phyloP scores from a whole-genome alignment of 2,329 filamentous ascomycete genomes.

The Colletotrichum trifolii region DNA sequence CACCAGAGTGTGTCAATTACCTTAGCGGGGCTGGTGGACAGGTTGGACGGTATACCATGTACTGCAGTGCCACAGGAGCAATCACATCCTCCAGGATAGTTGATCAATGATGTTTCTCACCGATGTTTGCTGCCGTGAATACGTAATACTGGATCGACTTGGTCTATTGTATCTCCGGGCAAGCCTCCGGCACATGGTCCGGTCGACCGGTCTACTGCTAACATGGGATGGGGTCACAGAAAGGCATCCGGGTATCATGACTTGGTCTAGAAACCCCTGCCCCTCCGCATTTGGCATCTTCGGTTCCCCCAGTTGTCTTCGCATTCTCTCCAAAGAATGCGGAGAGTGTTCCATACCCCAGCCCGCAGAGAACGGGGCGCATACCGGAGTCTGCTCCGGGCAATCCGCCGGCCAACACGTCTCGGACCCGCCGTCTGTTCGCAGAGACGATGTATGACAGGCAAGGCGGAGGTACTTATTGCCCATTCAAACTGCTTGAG shows the following conservation, averaged over 20 bases:
- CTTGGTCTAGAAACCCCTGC: neutral
- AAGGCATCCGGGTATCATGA: neutral
- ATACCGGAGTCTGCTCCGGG: conserved; percentile 1
- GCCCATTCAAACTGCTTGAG: too few relatives aligned
- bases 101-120: neutral
- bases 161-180: neutral
- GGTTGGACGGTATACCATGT: conserved; percentile 26
- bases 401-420: neutral
- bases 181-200: neutral
- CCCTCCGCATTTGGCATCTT: neutral
- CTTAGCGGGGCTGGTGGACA: conserved; percentile 2
- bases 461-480: neutral
- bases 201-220: neutral
- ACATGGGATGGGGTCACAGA: too few relatives aligned
- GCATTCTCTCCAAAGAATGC: neutral
- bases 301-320: neutral
- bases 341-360: too few relatives aligned
- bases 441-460: neutral
- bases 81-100: conserved; percentile 13
- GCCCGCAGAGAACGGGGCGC: neutral
- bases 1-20: conserved; percentile 30
- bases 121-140: neutral
- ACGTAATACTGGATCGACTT: neutral
- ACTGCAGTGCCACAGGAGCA: conserved; percentile 23
- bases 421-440: neutral